Percentiles rank a stretch among this genome's conserved stretches.
These are phyloP conservation scores for Chlorencoelia australis DNA, from an alignment of 2,329 filamentous ascomycete species.

Conservation along the genomic window DNA sequence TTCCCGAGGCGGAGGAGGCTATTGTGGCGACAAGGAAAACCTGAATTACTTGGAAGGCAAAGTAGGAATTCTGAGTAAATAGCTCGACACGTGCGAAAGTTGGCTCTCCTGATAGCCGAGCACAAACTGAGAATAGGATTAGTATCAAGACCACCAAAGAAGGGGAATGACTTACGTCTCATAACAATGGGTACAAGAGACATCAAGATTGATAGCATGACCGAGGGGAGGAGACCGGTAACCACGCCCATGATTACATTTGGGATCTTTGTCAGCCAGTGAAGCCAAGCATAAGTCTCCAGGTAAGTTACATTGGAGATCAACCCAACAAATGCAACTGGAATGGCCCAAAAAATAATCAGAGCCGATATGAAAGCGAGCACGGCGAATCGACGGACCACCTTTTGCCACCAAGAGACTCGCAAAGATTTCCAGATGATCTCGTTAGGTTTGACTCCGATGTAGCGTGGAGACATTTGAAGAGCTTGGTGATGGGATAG, in stretches of 20 bases:
- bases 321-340: slow-evolving; percentile 68
- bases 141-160: neutral
- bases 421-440: slow-evolving; percentile 80
- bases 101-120: slow-evolving; percentile 70
- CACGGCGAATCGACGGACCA: slow-evolving; percentile 61
- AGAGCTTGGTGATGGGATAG: slow-evolving; percentile 79
- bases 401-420: slow-evolving; percentile 77
- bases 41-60: slow-evolving; percentile 81
- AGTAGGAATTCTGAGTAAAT: slow-evolving; percentile 85
- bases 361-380: slow-evolving; percentile 63
- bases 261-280: slow-evolving; percentile 66
- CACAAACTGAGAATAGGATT: slow-evolving; percentile 46
- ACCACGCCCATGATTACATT: slow-evolving; percentile 66
- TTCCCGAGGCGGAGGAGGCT: slow-evolving; percentile 66
- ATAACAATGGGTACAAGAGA: slow-evolving; percentile 76
- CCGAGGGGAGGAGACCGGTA: slow-evolving; percentile 71
- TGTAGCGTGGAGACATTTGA: slow-evolving; percentile 73
- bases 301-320: slow-evolving; percentile 78
- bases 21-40: slow-evolving; percentile 84
- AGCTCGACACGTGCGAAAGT: slow-evolving; percentile 74
- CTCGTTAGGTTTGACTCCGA: slow-evolving; percentile 72
- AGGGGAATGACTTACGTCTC: slow-evolving; percentile 44
- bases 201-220: slow-evolving; percentile 76
- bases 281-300: slow-evolving; percentile 54
- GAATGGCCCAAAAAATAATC: slow-evolving; percentile 78